A percentile compares a stretch with the other conserved stretches of the same genome.
phyloP scores from a whole-genome alignment of 78 protist species.

The Polysphondylium violaceum region DNA sequence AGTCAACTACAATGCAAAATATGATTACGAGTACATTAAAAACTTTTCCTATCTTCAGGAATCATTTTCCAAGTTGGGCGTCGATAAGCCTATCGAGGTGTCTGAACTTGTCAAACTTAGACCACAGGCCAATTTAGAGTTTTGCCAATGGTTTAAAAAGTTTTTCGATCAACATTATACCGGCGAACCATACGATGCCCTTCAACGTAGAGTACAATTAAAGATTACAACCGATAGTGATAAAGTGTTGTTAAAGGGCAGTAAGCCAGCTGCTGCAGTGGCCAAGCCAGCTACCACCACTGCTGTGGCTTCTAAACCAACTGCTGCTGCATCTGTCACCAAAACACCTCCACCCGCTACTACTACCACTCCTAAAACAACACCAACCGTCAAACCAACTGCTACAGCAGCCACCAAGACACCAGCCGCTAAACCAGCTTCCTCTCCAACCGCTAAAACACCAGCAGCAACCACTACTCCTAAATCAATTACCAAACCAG shows the following conservation, averaged over 20 bases:
- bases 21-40: constrained; percentile 90
- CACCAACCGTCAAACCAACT: constrained; percentile 1
- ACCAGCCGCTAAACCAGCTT: not conserved
- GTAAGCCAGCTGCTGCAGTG: constrained; percentile 26
- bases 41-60: constrained; percentile 93
- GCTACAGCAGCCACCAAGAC: not conserved
- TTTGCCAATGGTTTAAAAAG: constrained; percentile 94
- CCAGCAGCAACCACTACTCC: constrained; percentile 30
- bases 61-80: constrained; percentile 65
- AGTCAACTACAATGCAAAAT: constrained; percentile 89
- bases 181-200: constrained; percentile 78
- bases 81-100: constrained; percentile 89
- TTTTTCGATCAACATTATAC: constrained; percentile 75
- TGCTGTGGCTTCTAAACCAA: constrained; percentile 26
- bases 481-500: constrained; percentile 24
- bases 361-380: constrained; percentile 7
- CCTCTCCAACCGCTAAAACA: constrained; percentile 2
- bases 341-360: constrained; percentile 1
- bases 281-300: constrained; percentile 15
- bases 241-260: not conserved
- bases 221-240: constrained; percentile 25
- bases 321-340: not conserved
- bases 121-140: constrained; percentile 95
- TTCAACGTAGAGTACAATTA: constrained; percentile 32
- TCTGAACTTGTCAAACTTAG: constrained; percentile 87